Conservation (phyloP, 768 basidiomycete genomes). For the Russula griseocarnosa region DNA sequence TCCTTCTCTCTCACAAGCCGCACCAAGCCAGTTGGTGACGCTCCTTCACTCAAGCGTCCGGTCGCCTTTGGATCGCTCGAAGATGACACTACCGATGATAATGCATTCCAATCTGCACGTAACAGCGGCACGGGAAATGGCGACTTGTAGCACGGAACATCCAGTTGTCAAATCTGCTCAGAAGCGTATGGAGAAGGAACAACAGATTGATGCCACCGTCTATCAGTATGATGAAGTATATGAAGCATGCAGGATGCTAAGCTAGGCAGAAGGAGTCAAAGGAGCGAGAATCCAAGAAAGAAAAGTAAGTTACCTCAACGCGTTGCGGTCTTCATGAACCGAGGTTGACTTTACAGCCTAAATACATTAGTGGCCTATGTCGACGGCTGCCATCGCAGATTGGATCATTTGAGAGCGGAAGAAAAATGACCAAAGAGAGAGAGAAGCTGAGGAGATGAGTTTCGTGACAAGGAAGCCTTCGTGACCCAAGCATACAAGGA, state of each 20-base stretch:
- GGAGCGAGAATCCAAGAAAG: constrained; percentile 69
- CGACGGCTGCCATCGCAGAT: constrained; percentile 75
- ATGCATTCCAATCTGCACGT: constrained; percentile 42
- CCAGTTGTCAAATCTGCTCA: constrained; percentile 56
- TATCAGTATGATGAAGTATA: constrained; percentile 97
- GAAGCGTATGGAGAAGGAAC: constrained; percentile 76
- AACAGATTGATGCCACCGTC: constrained; percentile 72
- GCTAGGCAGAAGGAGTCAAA: constrained; percentile 66
- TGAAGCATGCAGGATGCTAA: constrained; percentile 91
- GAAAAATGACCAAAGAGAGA: constrained; percentile 92
- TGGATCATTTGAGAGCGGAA: constrained; percentile 90
- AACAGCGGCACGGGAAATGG: constrained; percentile 47
- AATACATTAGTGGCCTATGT: constrained; percentile 79
- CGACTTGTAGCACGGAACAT: constrained; percentile 55
- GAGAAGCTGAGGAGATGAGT: constrained; percentile 93
- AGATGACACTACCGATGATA: constrained; percentile 57
- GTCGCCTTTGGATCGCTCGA: constrained; percentile 59
- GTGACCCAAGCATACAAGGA: constrained; percentile 97
- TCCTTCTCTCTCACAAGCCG: constrained; percentile 73
- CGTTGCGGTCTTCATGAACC: constrained; percentile 3
- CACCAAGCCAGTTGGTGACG: constrained; percentile 52
- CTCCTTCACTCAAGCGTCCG: constrained; percentile 51
- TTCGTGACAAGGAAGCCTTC: constrained; percentile 92
- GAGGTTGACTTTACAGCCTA: constrained; percentile 54
- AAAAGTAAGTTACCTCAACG: constrained; percentile 50